A percentile compares a stretch with the other conserved stretches of the same genome.
These are phyloP conservation scores for Suhomyces coccinellae DNA, from an alignment of 1,139 yeast species.

Conservation along the genomic window DNA sequence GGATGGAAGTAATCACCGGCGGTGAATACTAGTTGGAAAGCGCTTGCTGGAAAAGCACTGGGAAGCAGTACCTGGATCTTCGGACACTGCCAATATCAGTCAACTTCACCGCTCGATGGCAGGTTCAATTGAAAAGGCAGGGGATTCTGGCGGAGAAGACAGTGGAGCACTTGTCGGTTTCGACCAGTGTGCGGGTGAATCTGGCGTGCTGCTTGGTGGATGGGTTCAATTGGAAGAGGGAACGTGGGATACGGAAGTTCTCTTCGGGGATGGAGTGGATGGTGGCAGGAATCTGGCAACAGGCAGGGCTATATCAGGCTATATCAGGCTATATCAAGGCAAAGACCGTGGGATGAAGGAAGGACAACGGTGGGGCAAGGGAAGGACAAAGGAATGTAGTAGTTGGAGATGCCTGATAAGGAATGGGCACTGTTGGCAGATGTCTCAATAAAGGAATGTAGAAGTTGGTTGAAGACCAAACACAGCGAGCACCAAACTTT, in stretches of 20 bases:
- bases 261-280: too few relatives aligned
- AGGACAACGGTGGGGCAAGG: conserved; percentile 2
- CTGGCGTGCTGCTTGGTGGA: too few relatives aligned
- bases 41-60: neutral
- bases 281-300: neutral
- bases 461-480: conserved; percentile 2
- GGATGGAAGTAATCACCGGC: too few relatives aligned
- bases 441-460: conserved; percentile 10
- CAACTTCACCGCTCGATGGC: too few relatives aligned
- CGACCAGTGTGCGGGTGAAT: too few relatives aligned
- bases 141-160: too few relatives aligned
- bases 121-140: too few relatives aligned
- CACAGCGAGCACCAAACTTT: conserved; percentile 9
- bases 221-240: too few relatives aligned
- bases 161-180: too few relatives aligned
- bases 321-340: neutral
- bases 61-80: too few relatives aligned
- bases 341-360: conserved; percentile 1
- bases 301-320: neutral
- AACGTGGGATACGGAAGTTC: too few relatives aligned
- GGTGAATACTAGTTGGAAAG: neutral
- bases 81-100: too few relatives aligned
- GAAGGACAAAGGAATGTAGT: conserved; percentile 9
- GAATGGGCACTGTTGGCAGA: conserved; percentile 2
- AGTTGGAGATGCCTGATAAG: conserved; percentile 11